Evolutionary conservation across 345 rosid genomes (phyloP), one percentile per base, ranked within the genome.

Genomic region (Stellera chamaejasme): DNA sequence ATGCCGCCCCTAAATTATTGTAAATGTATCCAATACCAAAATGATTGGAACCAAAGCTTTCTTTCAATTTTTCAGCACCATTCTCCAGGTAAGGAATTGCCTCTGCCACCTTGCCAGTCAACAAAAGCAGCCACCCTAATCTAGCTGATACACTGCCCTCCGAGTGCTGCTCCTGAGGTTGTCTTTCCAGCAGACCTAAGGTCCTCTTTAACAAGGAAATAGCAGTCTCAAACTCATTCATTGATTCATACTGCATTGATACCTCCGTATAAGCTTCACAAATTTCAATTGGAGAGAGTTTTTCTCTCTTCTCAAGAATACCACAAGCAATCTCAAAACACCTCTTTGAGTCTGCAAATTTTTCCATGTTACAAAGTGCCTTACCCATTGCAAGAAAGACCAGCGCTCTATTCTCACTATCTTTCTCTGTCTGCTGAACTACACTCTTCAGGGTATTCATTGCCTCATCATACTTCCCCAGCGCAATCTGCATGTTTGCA

Each of bases 1-100:
- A 94, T 50, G 97, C 97, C 1, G 97, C 88, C 5, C 99, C 99
- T 58, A 94, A 75, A 69, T 94, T 90, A 72, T 90, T 90, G 67
- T 85, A 90, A 50, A 94, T 81, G 65, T 87, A 90, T 15, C 96
- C 96, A 13, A 94, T 83, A 52, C 96, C 97, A 62, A 77, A 94
- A 75, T 94, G 99, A 66, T 85, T 90, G 54, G 95, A 67, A 53
- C 96, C 99, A 54, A 87, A 94, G 72, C 96, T 78, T 67, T 86
- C 95, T 71, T 82, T 88, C 65, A 94, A 62, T 69, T 82, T 82
- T 72, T 90, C 96, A 0, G 87, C 93, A 27, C 92, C 95, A 63
- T 73, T 71, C 80, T 94, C 97, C 73, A 94, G 72, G 66, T 74
- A 90, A 42, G 97, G 96, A 79, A 94, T 82, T 32, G 87, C 95